Percentiles rank a stretch among this genome's conserved stretches.
phyloP scores from a whole-genome alignment of 148 eudicot genomes.

The Chenopodium album region DNA sequence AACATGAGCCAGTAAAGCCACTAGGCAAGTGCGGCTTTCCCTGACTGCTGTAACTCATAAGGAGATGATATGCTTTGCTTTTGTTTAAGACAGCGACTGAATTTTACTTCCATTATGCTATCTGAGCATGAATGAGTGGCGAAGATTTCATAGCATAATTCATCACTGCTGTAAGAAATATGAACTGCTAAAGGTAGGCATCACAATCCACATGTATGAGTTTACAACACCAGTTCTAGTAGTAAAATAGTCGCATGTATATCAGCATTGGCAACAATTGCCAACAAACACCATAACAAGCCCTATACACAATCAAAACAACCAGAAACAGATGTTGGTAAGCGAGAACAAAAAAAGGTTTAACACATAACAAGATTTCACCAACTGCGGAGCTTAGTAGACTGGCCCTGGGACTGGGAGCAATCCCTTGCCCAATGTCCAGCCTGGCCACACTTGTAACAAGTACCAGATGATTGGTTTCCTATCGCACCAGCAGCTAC shows the following conservation, averaged over 20 bases:
- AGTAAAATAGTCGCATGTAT: neutral
- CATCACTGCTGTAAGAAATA: neutral
- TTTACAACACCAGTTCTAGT: neutral
- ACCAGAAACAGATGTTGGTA: neutral
- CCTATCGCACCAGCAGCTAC: neutral
- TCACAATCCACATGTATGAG: neutral
- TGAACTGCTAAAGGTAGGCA: neutral
- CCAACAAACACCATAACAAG: neutral
- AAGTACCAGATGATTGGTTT: constrained; percentile 23
- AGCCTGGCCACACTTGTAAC: constrained; percentile 32
- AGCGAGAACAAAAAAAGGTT: neutral
- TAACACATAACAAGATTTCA: neutral
- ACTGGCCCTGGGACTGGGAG: constrained; percentile 25
- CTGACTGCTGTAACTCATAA: too few species aligned
- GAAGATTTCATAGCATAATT: neutral
- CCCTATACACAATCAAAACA: neutral
- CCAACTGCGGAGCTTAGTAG: neutral
- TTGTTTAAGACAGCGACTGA: too few species aligned
- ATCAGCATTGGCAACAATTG: neutral
- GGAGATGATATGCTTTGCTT: neutral
- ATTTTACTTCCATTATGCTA: neutral
- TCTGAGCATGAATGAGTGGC: neutral
- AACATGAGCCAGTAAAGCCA: neutral
- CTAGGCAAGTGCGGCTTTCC: neutral
- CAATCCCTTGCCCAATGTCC: constrained; percentile 42